A percentile compares a stretch with the other conserved stretches of the same genome.
These are phyloP conservation scores for Coriaria nepalensis DNA, from an alignment of 306 rosid species.

Conservation along the genomic window DNA sequence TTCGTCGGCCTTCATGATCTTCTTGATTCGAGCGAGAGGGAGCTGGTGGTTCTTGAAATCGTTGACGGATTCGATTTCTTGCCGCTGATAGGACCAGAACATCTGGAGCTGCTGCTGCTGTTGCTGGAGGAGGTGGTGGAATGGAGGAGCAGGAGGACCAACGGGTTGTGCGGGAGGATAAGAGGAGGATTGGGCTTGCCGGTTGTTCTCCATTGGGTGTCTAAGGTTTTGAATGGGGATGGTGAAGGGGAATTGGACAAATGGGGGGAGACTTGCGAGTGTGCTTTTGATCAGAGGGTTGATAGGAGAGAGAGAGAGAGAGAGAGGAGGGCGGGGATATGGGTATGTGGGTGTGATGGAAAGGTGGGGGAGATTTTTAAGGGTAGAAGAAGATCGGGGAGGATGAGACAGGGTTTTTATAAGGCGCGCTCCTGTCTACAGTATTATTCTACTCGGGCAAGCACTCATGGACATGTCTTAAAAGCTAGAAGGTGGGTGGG, in stretches of 20 bases:
- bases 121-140: constrained; percentile 86
- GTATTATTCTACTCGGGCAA: no score
- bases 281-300: constrained; percentile 2
- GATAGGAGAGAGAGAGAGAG: background rate
- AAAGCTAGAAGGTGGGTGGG: no score
- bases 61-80: constrained; percentile 80
- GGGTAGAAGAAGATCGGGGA: no score
- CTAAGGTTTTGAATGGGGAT: background rate
- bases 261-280: background rate
- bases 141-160: constrained; percentile 31
- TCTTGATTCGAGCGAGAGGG: constrained; percentile 93
- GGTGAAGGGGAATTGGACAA: background rate
- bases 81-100: constrained; percentile 89
- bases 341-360: background rate
- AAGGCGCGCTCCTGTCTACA: no score
- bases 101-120: constrained; percentile 93
- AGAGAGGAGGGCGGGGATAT: background rate
- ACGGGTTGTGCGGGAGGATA: constrained; percentile 33
- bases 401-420: no score
- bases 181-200: constrained; percentile 28
- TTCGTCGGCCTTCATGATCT: constrained; percentile 99
- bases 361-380: background rate
- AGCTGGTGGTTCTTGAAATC: constrained; percentile 99
- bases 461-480: no score
- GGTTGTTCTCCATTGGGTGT: constrained; percentile 32